Evolutionary conservation across 2,329 filamentous ascomycete genomes (phyloP), one percentile per base, ranked within the genome.

Genomic region (Cercospora sp.): DNA sequence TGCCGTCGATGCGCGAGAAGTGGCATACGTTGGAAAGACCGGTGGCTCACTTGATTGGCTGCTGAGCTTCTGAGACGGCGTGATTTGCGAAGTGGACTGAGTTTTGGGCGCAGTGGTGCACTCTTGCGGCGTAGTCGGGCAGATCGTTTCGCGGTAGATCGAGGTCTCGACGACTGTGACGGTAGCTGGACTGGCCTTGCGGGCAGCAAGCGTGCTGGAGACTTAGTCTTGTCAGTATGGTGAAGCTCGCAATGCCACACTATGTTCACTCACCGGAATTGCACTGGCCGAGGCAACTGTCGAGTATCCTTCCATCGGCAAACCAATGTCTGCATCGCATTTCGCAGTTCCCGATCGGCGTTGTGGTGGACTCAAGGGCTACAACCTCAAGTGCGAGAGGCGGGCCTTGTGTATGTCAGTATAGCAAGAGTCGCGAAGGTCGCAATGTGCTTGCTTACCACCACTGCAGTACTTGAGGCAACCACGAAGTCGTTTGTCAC

Each of bases 61-160:
- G 53, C 53, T 51, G 9, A 20, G 13, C 18, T 26, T 23, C 12
- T 23, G 18, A 51, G 45, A 10, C 20, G 9, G 45, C 18, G 45
- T 26, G 18, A 1, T 51, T 51, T 51, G 45, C 45, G 10, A 26
- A 13, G 45, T 7, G 20, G 20, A 13, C 45, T 51, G 10, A 51
- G 18, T 13, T 23, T 12, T 23, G 18, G 45, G 18, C 4, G 45
- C 10, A 51, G 16, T 7, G 45, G 20, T 23, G 20, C 18, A 13
- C 5, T 51, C 18, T 23, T 51, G 45, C 20, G 45, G 18, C 10
- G 45, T 51, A 51, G 45, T 51, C 20, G 45, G 53, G 63, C 63
- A 64, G 30, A 45, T 53, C 20, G 63, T 57, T 20, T 58, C 63
- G 23, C 60, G 53, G 59, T 48, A 36, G 33, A 59, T 18, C 51